A percentile compares a stretch with the other conserved stretches of the same genome.
Conservation (phyloP, 306 rosid genomes). For the Alnus rubra region DNA sequence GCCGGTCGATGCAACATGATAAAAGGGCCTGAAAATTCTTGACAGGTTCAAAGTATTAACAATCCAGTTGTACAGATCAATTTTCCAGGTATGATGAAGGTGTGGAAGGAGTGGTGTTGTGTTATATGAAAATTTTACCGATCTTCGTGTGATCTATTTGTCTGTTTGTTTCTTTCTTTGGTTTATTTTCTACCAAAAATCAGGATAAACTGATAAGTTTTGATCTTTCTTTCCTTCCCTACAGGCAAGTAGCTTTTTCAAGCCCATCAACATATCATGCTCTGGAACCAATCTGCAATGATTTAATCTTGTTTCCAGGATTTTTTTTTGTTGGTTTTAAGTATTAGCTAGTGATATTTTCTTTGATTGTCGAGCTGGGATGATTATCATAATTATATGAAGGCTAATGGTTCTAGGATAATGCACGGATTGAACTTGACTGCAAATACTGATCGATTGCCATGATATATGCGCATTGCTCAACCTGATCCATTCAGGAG, state of each 20-base stretch:
- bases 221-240: background rate
- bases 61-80: background rate
- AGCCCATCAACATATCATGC: background rate
- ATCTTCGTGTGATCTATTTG: background rate
- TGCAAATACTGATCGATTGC: background rate
- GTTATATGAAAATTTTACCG: background rate
- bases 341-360: background rate
- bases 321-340: background rate
- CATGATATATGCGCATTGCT: background rate
- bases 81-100: background rate
- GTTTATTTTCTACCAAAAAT: background rate
- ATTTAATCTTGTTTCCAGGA: background rate
- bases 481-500: background rate
- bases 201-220: background rate
- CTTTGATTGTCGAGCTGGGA: background rate
- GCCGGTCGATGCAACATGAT: constrained; percentile 79
- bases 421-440: background rate
- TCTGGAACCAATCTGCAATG: background rate
- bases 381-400: background rate
- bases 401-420: background rate
- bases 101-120: background rate
- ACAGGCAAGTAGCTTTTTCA: constrained; percentile 6
- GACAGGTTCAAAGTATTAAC: constrained; percentile 26
- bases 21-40: constrained; percentile 40
- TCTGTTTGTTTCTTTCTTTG: too few relatives aligned